Percentiles rank a stretch among this genome's conserved stretches.
These are phyloP conservation scores for Fusarium multiceps DNA, from an alignment of 2,329 filamentous ascomycete species.

Conservation along the genomic window DNA sequence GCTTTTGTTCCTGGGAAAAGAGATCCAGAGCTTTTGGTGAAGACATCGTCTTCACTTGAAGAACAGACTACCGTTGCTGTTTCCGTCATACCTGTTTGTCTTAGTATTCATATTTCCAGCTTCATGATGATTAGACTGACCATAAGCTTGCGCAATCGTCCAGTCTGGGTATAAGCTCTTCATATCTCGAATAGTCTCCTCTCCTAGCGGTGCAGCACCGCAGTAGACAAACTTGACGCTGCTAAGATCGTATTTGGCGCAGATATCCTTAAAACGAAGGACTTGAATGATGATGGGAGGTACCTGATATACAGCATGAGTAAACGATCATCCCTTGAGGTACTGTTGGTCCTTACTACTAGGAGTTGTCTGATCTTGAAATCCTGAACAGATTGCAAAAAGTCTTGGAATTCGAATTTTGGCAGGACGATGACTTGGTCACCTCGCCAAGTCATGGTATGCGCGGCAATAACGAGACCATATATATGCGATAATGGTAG, in stretches of 20 bases:
- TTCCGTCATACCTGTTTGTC: slow-evolving; percentile 56
- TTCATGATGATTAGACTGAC: slow-evolving; percentile 62
- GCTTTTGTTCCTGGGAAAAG: slow-evolving; percentile 71
- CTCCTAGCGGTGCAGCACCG: slow-evolving; percentile 75
- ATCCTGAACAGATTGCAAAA: slow-evolving; percentile 54
- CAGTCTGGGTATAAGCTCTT: slow-evolving; percentile 71
- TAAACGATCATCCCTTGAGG: fast-evolving
- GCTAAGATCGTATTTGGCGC: slow-evolving; percentile 27
- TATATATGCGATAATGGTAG: slow-evolving; percentile 87
- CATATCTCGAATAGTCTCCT: slow-evolving; percentile 73
- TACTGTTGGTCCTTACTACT: not conserved
- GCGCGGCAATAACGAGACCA: slow-evolving; percentile 76
- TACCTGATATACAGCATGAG: not conserved
- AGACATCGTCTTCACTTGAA: slow-evolving; percentile 68
- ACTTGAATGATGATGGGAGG: slow-evolving; percentile 31
- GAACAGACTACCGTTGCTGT: slow-evolving; percentile 21
- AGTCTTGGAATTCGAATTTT: slow-evolving; percentile 78
- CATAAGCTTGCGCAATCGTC: slow-evolving; percentile 78
- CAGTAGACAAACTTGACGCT: slow-evolving; percentile 25
- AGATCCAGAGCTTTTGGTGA: slow-evolving; percentile 74
- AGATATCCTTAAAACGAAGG: not conserved
- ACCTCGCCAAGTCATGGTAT: slow-evolving; percentile 74
- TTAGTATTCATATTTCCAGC: not conserved
- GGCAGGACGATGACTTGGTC: slow-evolving; percentile 78
- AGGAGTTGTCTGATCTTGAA: slow-evolving; percentile 30